Percentiles rank a stretch among this genome's conserved stretches.
phyloP scores from a whole-genome alignment of 2,329 filamentous ascomycete genomes.

The Karstenula rhodostoma region DNA sequence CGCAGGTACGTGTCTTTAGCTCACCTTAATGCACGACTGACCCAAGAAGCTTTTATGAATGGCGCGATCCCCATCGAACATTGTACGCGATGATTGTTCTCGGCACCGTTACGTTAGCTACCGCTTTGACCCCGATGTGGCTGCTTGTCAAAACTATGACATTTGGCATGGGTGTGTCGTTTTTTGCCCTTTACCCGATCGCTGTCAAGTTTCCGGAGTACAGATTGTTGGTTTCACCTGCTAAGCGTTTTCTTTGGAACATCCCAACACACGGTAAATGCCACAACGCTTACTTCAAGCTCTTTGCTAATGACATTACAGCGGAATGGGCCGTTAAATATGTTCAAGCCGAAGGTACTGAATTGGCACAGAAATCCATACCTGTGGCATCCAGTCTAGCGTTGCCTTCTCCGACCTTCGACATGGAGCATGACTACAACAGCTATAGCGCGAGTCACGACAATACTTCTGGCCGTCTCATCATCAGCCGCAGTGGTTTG shows the following conservation, averaged over 20 bases:
- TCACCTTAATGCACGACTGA: background rate
- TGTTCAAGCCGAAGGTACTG: slow-evolving; percentile 36
- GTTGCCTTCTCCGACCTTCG: background rate
- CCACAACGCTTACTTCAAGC: background rate
- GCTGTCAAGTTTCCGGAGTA: slow-evolving; percentile 45
- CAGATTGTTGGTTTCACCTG: slow-evolving; percentile 45
- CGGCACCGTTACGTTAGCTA: slow-evolving; percentile 27
- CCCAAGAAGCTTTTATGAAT: slow-evolving; percentile 47
- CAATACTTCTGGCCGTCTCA: slow-evolving; percentile 25
- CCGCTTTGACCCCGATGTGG: slow-evolving; percentile 33
- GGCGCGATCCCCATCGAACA: slow-evolving; percentile 42
- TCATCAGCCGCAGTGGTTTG: slow-evolving; percentile 28
- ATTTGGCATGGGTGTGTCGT: slow-evolving; percentile 37
- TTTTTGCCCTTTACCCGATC: slow-evolving; percentile 48
- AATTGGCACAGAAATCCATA: background rate
- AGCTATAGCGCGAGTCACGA: slow-evolving; percentile 30
- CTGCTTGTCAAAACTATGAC: slow-evolving; percentile 41
- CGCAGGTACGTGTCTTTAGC: slow-evolving; percentile 35
- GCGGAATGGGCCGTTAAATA: slow-evolving; percentile 47
- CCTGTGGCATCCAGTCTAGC: background rate
- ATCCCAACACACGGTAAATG: slow-evolving; percentile 45
- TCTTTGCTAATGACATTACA: slow-evolving; percentile 9
- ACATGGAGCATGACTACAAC: slow-evolving; percentile 23
- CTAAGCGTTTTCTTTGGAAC: slow-evolving; percentile 48
- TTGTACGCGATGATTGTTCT: slow-evolving; percentile 34